Evolutionary conservation across 176 grass and related monocot genomes (phyloP).

Genomic region (Carex parvula): DNA sequence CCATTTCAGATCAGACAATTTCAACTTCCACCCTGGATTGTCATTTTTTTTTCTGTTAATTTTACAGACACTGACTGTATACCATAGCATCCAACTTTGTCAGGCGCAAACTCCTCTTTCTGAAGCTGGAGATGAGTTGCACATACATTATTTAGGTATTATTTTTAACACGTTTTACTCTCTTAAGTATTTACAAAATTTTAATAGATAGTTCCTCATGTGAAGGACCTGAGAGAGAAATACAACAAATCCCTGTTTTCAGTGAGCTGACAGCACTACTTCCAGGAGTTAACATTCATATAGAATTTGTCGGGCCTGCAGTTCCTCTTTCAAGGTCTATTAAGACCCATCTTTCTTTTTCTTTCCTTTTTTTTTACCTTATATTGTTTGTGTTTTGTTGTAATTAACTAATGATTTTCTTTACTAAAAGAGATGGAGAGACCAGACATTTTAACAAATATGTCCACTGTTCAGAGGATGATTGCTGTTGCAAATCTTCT

Average conservation of each 20-base stretch:
- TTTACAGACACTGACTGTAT: conserved; percentile 79
- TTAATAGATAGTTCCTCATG: conserved; percentile 15
- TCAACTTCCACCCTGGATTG: neutral
- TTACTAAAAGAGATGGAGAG: conserved; percentile 61
- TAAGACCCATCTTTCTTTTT: conserved; percentile 3
- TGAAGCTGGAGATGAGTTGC: conserved; percentile 38
- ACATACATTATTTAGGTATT: conserved; percentile 97
- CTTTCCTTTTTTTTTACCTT: neutral
- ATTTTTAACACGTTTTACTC: neutral
- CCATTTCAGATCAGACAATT: neutral
- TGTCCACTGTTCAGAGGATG: conserved; percentile 49
- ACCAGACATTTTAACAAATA: conserved; percentile 50
- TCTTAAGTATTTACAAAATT: neutral
- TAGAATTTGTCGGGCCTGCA: conserved; percentile 82
- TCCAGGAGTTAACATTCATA: conserved; percentile 54
- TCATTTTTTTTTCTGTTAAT: neutral
- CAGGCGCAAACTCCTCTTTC: conserved; percentile 34
- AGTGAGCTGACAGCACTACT: conserved; percentile 72
- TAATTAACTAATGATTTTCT: neutral
- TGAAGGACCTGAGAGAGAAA: conserved; percentile 88
- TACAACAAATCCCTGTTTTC: conserved; percentile 62
- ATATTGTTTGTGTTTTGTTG: conserved; percentile 3
- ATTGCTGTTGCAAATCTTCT: conserved; percentile 65
- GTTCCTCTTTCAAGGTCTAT: conserved; percentile 70
- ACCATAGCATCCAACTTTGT: conserved; percentile 74